A percentile compares a stretch with the other conserved stretches of the same genome.
These are phyloP conservation scores for Mortierella sp. DNA, from an alignment of 371 early-diverging fungal species.

Conservation along the genomic window DNA sequence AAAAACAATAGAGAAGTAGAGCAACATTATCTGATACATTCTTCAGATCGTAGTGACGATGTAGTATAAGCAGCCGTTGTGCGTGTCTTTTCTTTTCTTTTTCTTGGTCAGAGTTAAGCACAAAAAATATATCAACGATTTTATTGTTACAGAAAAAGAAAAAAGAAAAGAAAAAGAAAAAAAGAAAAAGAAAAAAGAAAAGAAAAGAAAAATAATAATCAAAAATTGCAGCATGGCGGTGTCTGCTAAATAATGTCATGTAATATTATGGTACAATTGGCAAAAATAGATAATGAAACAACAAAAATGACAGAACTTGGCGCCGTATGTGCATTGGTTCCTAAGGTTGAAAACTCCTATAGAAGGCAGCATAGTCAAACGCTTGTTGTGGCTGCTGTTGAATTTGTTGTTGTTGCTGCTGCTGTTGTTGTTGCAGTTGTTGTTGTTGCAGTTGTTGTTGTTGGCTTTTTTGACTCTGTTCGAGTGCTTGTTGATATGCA, in stretches of 20 bases:
- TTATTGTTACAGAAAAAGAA: background rate
- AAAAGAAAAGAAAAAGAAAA: conserved; percentile 6
- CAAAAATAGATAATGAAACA: background rate
- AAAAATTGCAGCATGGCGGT: background rate
- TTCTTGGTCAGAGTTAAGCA: too few relatives aligned
- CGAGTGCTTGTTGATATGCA: conserved; percentile 18
- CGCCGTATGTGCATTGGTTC: background rate
- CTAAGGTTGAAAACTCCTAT: conserved; percentile 7
- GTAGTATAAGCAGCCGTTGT: background rate
- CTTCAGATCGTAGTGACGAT: too few relatives aligned
- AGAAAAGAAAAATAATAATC: background rate
- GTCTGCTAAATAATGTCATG: background rate
- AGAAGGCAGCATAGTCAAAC: conserved; percentile 19
- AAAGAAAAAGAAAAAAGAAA: background rate
- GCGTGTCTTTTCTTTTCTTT: too few relatives aligned
- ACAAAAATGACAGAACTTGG: background rate
- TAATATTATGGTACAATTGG: background rate
- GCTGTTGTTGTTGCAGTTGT: conserved; percentile 20
- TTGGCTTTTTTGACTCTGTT: conserved; percentile 1
- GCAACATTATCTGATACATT: too few relatives aligned
- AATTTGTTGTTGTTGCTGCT: conserved; percentile 14
- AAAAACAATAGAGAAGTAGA: conserved; percentile 58
- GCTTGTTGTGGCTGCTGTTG: conserved; percentile 20
- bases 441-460: conserved; percentile 17
- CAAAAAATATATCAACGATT: background rate